Evolutionary conservation across 1,139 yeast genomes (phyloP).

Genomic region (Hyphopichia burtonii): DNA sequence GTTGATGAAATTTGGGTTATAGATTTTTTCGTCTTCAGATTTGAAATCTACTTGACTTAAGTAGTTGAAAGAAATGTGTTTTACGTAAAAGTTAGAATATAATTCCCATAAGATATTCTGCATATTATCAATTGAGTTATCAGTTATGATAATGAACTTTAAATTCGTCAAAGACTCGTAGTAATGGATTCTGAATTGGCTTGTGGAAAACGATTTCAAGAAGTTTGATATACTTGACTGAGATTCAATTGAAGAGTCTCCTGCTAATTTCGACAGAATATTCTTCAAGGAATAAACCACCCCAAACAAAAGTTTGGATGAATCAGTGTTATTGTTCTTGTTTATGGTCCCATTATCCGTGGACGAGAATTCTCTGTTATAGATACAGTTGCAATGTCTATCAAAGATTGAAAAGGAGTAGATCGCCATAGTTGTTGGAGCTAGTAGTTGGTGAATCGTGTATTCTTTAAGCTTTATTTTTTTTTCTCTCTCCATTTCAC

Average conservation of each 20-base stretch:
- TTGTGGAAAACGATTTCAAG: slow-evolving; percentile 67
- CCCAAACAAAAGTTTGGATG: slow-evolving; percentile 84
- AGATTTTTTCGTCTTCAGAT: slow-evolving; percentile 33
- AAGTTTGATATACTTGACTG: slow-evolving; percentile 30
- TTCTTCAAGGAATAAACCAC: slow-evolving; percentile 76
- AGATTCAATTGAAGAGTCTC: slow-evolving; percentile 15
- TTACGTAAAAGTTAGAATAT: slow-evolving; percentile 66
- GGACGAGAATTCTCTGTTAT: slow-evolving; percentile 58
- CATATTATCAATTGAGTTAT: slow-evolving; percentile 59
- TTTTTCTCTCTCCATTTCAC: too few relatives aligned
- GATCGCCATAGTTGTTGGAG: slow-evolving; percentile 30
- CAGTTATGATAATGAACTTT: slow-evolving; percentile 74
- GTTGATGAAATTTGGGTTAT: slow-evolving; percentile 43
- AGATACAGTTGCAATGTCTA: slow-evolving; percentile 82
- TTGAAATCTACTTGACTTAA: slow-evolving; percentile 53
- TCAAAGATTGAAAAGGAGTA: slow-evolving; percentile 88
- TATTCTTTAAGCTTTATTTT: too few relatives aligned
- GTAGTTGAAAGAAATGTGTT: slow-evolving; percentile 66
- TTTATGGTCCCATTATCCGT: slow-evolving; percentile 48
- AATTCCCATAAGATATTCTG: slow-evolving; percentile 63
- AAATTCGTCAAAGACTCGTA: slow-evolving; percentile 78
- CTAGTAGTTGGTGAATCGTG: background rate
- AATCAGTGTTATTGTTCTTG: slow-evolving; percentile 57
- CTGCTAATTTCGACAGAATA: slow-evolving; percentile 64
- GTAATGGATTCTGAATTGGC: slow-evolving; percentile 74